phyloP scores from a whole-genome alignment of 2,329 filamentous ascomycete species.

The Aspergillus sojae region DNA sequence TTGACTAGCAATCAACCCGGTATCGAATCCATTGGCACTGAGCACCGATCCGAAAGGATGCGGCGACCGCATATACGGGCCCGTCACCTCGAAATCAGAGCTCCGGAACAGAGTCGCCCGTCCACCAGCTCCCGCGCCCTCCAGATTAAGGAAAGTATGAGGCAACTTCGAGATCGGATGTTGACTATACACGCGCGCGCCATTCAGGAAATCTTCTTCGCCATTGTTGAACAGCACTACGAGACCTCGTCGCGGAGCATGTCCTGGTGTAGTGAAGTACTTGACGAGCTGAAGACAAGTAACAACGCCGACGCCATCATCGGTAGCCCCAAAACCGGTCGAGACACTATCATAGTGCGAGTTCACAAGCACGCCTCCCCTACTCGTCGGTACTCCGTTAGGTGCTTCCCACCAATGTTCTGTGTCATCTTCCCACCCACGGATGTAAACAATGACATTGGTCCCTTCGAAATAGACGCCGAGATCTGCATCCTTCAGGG shows the following conservation, averaged over 20 bases:
- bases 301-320: constrained; percentile 90
- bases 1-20: constrained; percentile 76
- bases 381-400: constrained; percentile 53
- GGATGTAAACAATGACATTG: constrained; percentile 90
- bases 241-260: constrained; percentile 77
- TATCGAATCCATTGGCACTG: constrained; percentile 79
- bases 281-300: constrained; percentile 81
- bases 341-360: constrained; percentile 94
- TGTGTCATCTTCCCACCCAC: constrained; percentile 73
- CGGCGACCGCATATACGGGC: constrained; percentile 69
- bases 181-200: constrained; percentile 80
- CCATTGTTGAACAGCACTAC: constrained; percentile 91
- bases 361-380: constrained; percentile 85
- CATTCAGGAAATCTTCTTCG: constrained; percentile 90
- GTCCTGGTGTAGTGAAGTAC: constrained; percentile 74
- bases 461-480: constrained; percentile 86
- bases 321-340: constrained; percentile 89
- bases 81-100: constrained; percentile 83
- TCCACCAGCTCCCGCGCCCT: constrained; percentile 90
- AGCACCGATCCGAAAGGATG: constrained; percentile 85
- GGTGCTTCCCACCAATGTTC: constrained; percentile 72
- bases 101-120: constrained; percentile 84
- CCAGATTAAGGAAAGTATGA: constrained; percentile 89
- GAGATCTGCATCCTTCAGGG: constrained; percentile 37
- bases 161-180: constrained; percentile 79